A percentile compares a stretch with the other conserved stretches of the same genome.
Evolutionary conservation across 805 yeast genomes (phyloP).

Genomic region (Ogataea nakhonphanomensis): DNA sequence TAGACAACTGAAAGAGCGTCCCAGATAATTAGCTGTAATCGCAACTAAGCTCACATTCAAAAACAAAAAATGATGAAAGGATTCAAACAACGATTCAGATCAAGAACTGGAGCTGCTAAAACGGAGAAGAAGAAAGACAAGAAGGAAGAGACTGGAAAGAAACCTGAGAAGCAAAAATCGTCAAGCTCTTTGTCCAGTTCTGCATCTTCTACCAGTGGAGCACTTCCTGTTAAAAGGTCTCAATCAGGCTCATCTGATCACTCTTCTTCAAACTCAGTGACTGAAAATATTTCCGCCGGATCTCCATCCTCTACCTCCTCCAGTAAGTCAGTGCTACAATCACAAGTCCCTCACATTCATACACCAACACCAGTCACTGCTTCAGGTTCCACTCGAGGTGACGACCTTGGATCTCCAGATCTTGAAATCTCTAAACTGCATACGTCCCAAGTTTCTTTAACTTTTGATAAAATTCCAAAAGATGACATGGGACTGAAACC

Average conservation of each 20-base stretch:
- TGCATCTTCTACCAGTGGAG: constrained; percentile 11
- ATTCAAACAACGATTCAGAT: constrained; percentile 54
- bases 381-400: constrained; percentile 4
- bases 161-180: constrained; percentile 20
- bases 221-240: constrained; percentile 16
- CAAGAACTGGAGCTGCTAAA: constrained; percentile 34
- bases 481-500: constrained; percentile 75
- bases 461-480: constrained; percentile 40
- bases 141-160: constrained; percentile 30
- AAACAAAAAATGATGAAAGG: constrained; percentile 63
- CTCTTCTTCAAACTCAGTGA: constrained; percentile 15
- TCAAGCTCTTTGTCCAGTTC: constrained; percentile 9
- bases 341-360: constrained; percentile 14
- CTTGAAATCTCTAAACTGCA: constrained; percentile 30
- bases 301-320: constrained; percentile 24
- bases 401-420: constrained; percentile 19
- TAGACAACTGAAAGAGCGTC: not conserved
- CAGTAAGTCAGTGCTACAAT: constrained; percentile 16
- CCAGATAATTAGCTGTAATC: constrained; percentile 2
- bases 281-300: constrained; percentile 16
- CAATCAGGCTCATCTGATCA: constrained; percentile 18
- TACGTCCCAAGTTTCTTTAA: constrained; percentile 27
- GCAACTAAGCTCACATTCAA: constrained; percentile 3
- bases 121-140: constrained; percentile 42
- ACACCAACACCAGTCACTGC: constrained; percentile 11